phyloP scores from a whole-genome alignment of 805 yeast genomes.

The Yarrowia yakushimensis region DNA sequence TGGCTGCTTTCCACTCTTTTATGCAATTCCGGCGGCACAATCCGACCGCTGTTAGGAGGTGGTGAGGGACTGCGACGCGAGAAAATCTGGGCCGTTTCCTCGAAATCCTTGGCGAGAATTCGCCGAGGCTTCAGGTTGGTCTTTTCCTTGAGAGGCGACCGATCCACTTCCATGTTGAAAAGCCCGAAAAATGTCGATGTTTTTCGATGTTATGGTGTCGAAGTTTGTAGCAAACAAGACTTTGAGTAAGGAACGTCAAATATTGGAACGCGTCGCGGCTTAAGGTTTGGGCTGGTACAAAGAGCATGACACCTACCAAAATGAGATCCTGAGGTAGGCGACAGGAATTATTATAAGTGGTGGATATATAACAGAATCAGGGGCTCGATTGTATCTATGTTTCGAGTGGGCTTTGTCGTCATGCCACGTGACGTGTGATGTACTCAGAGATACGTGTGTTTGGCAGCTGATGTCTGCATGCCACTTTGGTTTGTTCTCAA shows the following conservation, averaged over 20 bases:
- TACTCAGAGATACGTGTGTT: no score
- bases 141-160: conserved; percentile 22
- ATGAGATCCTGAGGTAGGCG: no score
- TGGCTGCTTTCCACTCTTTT: conserved; percentile 7
- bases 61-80: conserved; percentile 19
- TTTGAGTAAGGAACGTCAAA: not conserved
- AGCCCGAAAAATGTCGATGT: not conserved
- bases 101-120: conserved; percentile 19
- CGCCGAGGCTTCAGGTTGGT: conserved; percentile 20
- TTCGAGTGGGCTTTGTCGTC: no score
- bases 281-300: conserved; percentile 7
- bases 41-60: not conserved
- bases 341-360: no score
- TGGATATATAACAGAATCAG: not conserved
- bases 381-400: not conserved
- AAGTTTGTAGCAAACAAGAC: conserved; percentile 5
- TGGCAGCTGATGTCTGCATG: no score
- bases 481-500: no score
- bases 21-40: not conserved
- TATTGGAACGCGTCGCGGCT: conserved; percentile 16
- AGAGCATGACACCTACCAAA: not conserved
- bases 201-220: conserved; percentile 1
- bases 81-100: conserved; percentile 7
- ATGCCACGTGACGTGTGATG: no score
- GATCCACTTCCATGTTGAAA: conserved; percentile 4